phyloP scores from a whole-genome alignment of 306 rosid genomes.

The Rosa chinensis region DNA sequence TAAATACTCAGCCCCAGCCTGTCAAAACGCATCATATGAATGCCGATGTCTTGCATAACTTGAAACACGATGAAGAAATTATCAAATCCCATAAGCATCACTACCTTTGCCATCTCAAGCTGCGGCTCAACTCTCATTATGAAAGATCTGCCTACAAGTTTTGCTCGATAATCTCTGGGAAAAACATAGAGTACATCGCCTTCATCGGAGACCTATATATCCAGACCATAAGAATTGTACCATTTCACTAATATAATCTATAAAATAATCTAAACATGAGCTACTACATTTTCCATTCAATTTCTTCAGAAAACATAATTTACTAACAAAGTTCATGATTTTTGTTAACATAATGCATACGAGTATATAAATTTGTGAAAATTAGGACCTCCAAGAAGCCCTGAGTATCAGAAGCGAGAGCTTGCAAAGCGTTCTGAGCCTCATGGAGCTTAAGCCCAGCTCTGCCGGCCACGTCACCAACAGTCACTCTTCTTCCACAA shows the following conservation, averaged over 20 bases:
- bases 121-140: conserved; percentile 76
- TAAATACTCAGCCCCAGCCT: conserved; percentile 77
- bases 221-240: conserved; percentile 24
- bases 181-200: conserved; percentile 90
- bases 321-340: neutral
- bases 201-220: conserved; percentile 81
- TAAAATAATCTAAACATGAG: neutral
- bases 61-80: neutral
- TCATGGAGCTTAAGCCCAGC: conserved; percentile 82
- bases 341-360: neutral
- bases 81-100: conserved; percentile 12
- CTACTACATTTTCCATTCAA: neutral
- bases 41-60: neutral
- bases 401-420: conserved; percentile 82
- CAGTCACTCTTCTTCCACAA: conserved; percentile 77
- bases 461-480: conserved; percentile 84
- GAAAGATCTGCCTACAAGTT: conserved; percentile 78
- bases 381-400: conserved; percentile 84
- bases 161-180: conserved; percentile 74
- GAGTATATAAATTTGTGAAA: neutral
- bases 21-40: conserved; percentile 30
- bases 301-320: neutral
- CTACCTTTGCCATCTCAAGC: conserved; percentile 80
- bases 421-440: conserved; percentile 90
- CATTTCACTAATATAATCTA: neutral